phyloP scores from a whole-genome alignment of 1,284 basidiomycete genomes.

The Ceratobasidium sp. region DNA sequence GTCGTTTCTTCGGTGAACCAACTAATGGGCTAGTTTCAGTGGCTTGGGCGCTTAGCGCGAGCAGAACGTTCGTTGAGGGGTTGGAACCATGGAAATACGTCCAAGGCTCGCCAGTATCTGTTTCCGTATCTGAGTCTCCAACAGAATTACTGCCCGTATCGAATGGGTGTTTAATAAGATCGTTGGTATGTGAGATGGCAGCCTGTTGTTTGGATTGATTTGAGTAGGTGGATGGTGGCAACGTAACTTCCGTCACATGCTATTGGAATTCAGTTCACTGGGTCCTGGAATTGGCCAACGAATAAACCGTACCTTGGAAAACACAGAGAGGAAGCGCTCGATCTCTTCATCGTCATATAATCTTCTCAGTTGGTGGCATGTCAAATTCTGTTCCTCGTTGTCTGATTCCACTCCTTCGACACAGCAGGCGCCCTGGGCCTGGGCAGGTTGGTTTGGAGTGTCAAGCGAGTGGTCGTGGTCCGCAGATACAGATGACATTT shows the following conservation, averaged over 20 bases:
- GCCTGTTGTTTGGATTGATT: slow-evolving; percentile 1
- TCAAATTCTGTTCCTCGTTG: slow-evolving; percentile 13
- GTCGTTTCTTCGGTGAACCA: neutral
- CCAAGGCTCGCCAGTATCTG: slow-evolving; percentile 28
- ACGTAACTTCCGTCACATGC: slow-evolving; percentile 30
- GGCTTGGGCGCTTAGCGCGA: neutral
- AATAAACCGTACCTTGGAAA: slow-evolving; percentile 31
- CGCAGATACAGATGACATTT: neutral
- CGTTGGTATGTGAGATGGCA: neutral
- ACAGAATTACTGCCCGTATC: neutral
- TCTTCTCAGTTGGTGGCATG: slow-evolving; percentile 19
- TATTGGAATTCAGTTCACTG: neutral
- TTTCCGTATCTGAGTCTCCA: slow-evolving; percentile 28
- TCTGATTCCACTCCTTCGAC: slow-evolving; percentile 2
- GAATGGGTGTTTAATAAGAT: neutral
- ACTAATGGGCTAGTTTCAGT: neutral
- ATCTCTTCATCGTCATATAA: slow-evolving; percentile 40
- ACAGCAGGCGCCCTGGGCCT: neutral
- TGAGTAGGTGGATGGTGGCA: neutral
- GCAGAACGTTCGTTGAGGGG: neutral
- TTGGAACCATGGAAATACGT: slow-evolving; percentile 20
- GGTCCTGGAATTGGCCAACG: slow-evolving; percentile 17
- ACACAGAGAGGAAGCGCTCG: slow-evolving; percentile 37
- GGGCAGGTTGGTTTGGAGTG: neutral
- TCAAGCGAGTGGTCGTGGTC: neutral